Conservation (phyloP, 2,329 filamentous ascomycete species). For the Cladophialophora immunda region DNA sequence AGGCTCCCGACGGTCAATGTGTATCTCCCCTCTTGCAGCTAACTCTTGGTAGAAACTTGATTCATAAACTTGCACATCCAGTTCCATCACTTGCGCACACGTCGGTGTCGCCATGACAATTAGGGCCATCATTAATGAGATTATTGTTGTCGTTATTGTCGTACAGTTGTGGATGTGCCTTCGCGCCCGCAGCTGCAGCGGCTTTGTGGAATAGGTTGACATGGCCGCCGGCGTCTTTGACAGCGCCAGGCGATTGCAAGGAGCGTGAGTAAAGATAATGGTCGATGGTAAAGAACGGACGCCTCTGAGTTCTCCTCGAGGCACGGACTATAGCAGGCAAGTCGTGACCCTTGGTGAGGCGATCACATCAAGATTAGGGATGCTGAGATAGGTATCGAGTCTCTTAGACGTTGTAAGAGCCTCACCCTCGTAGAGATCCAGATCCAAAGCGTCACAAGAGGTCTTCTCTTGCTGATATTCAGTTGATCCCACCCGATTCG, state of each 20-base stretch:
- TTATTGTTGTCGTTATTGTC: slow-evolving; percentile 19
- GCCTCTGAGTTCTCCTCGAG: slow-evolving; percentile 7
- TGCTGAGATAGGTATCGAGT: neutral
- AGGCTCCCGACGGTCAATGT: slow-evolving; percentile 34
- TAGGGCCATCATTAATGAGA: slow-evolving; percentile 33
- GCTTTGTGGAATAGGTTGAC: slow-evolving; percentile 26
- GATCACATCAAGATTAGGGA: slow-evolving; percentile 9
- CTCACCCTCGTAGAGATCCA: neutral
- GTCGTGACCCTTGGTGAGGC: neutral
- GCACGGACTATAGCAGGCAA: slow-evolving; percentile 5
- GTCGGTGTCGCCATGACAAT: slow-evolving; percentile 23
- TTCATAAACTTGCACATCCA: slow-evolving; percentile 26
- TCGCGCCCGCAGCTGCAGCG: slow-evolving; percentile 41
- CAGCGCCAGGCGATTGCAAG: neutral
- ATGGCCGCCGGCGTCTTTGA: slow-evolving; percentile 3
- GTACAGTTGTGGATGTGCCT: neutral
- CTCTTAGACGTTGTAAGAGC: neutral
- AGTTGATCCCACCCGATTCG: slow-evolving; percentile 30
- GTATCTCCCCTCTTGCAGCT: slow-evolving; percentile 36
- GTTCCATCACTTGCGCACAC: slow-evolving; percentile 22
- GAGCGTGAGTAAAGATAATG: neutral
- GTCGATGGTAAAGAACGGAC: slow-evolving; percentile 18
- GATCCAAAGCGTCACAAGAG: neutral
- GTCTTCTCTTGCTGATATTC: slow-evolving; percentile 7
- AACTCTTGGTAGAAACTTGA: slow-evolving; percentile 29